Base-by-base conservation (phyloP, 257 asterid species). In the Nicotiana paniculata region DNA sequence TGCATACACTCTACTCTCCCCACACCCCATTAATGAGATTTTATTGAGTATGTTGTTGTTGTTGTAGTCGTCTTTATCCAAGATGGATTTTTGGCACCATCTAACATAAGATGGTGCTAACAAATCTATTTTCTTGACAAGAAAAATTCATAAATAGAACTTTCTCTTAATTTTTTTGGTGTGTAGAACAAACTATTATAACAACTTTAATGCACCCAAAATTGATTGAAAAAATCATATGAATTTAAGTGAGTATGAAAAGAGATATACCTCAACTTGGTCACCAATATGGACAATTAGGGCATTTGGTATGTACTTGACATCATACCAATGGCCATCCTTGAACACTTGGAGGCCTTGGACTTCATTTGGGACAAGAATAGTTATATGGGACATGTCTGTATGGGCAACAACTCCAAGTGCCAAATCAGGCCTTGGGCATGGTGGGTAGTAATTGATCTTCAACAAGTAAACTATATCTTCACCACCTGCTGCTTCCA, bases 401-500 rank as follows among this genome's bases (percentile, higher is more conserved):
- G 98, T 95, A 88, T 95, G 98, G 12, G 98, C 92, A 87, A 89
- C 93, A 86, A 95, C 99, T 3, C 99, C 99, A 2, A 93, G 95
- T 61, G 93, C 96, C 16, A 93, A 87, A 83, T 95, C 99, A 0
- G 99, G 97, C 11, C 93, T 88, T 64, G 99, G 98, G 35, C 99
- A 95, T 32, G 98, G 97, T 13, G 99, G 99, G 59, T 95, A 95
- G 39, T 91, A 95, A 83, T 95, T 93, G 80, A 95, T 93, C 79
- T 95, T 95, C 91, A 95, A 70, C 17, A 93, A n/a, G 33, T 82
- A 89, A 24, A 81, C n/a, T 5, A 86, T 55, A 30, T 92, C 94
- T 15, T 90, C 97, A 1, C 97, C 93, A 1, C 97, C 97, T 51
- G 86, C 81, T 0, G 91, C 93, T 51, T 75, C 89, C 87, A 85